phyloP scores from a whole-genome alignment of 2,329 filamentous ascomycete species.

The Chaetomium sp. region DNA sequence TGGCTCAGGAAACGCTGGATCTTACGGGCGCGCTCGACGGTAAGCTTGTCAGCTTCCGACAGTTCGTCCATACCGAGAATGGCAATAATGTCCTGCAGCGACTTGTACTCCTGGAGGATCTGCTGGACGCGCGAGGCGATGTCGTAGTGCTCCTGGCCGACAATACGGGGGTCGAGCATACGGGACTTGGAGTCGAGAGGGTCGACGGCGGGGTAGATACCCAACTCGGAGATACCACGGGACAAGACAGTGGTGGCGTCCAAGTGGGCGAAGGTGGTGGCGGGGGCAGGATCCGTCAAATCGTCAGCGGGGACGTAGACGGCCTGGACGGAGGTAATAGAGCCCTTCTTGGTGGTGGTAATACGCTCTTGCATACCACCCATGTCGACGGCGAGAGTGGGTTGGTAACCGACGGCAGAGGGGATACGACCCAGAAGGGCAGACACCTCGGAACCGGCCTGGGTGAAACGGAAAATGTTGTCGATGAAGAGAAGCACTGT shows the following conservation, averaged over 20 bases:
- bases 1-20: constrained; percentile 99
- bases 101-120: constrained; percentile 99
- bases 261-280: constrained; percentile 99
- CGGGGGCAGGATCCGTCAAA: constrained; percentile 99
- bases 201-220: constrained; percentile 99
- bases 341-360: constrained; percentile 98
- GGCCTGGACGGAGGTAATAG: constrained; percentile 99
- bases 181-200: constrained; percentile 99
- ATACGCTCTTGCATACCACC: constrained; percentile 99
- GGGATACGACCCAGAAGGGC: constrained; percentile 98
- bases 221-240: constrained; percentile 99
- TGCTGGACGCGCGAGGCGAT: constrained; percentile 95
- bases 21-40: constrained; percentile 99
- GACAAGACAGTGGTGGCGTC: constrained; percentile 99
- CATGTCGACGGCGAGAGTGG: constrained; percentile 98
- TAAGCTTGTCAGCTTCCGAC: constrained; percentile 98
- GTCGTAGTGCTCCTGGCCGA: constrained; percentile 97
- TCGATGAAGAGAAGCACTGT: constrained; percentile 97
- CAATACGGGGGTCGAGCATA: constrained; percentile 98
- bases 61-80: constrained; percentile 99
- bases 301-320: constrained; percentile 99
- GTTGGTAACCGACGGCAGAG: constrained; percentile 99
- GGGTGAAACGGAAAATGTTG: constrained; percentile 91
- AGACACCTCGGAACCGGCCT: constrained; percentile 99
- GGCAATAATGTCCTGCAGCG: constrained; percentile 99